Evolutionary conservation across 192 early-diverging fungal species (phyloP), one percentile per base, ranked within the genome.

Genomic region (Cladochytrium replicatum): DNA sequence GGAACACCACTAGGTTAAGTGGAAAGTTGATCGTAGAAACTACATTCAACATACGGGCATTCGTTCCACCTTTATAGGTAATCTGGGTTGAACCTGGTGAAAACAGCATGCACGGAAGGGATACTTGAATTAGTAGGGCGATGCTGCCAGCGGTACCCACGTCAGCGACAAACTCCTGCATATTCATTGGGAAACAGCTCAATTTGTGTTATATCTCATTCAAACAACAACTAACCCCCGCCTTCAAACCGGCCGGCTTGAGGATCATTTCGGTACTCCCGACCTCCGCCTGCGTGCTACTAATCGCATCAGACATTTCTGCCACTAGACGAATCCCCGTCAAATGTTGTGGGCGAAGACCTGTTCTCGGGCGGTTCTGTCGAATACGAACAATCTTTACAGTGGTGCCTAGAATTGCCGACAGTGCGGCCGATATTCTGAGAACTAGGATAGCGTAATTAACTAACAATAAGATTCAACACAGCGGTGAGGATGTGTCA

Each of bases 301-400:
- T 23, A 6, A 22, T 8, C 11, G 51, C 57, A 8, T 58, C 60
- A 8, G 46, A 43, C 6, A 67, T 24, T 8, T 41, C 25, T 27
- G 51, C 60, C 17, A 65, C 13, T 3, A 67, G 52, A 13, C 42
- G 21, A 32, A 70, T 17, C 2, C 67, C 67, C 13, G 60, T 45
- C 21, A 70, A n/a, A 59, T 67, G 65, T 43, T 67, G 65, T 11
- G 60, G 49, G 13, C 60, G 42, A 8, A 67, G 48, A 19, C 63
- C 63, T 41, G 51, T 17, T 6, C 23, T 42, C 3, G 21, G 25
- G 7, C 51, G 46, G 19, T 11, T 52, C 3, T 26, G 41, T 3
- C 51, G 43, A 30, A 53, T 47, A 7, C 6, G 9, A 11, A n/a
- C 7, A 26, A 53, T n/a, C 3, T 6, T 8, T 4, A 53, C 23